phyloP scores from a whole-genome alignment of 75 land plant species.

The Larix kaempferi region DNA sequence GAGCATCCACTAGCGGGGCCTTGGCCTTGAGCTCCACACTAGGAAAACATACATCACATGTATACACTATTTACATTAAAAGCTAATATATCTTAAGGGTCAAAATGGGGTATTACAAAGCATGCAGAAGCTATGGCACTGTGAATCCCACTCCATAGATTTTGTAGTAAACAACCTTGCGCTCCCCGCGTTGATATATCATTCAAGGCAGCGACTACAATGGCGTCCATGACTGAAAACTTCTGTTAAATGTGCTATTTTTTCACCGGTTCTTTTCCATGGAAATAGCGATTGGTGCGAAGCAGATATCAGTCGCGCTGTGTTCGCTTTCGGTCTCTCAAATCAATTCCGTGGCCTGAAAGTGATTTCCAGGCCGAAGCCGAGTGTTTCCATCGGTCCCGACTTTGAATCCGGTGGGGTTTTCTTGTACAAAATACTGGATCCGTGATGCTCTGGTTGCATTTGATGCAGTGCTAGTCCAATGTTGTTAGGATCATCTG shows the following conservation, averaged over 20 bases:
- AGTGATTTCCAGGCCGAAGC: not conserved
- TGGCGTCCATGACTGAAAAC: constrained; percentile 47
- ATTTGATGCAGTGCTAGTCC: too few relatives aligned
- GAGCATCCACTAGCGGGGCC: too few relatives aligned
- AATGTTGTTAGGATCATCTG: too few relatives aligned
- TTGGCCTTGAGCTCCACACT: too few relatives aligned
- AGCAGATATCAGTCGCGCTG: not conserved
- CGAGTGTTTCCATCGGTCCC: not conserved
- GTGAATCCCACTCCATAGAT: constrained; percentile 54
- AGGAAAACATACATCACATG: too few relatives aligned
- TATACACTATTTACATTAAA: too few relatives aligned
- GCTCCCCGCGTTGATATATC: constrained; percentile 56
- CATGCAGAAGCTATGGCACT: constrained; percentile 26
- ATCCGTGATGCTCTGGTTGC: too few relatives aligned
- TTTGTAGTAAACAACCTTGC: constrained; percentile 45
- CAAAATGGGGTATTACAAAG: too few relatives aligned
- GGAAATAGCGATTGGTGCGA: not conserved
- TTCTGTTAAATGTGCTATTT: not conserved
- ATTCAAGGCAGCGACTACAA: constrained; percentile 61
- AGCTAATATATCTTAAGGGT: too few relatives aligned
- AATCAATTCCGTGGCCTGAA: not conserved
- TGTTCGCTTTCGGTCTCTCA: not conserved
- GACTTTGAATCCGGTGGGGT: too few relatives aligned
- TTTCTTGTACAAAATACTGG: too few relatives aligned
- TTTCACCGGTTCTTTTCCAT: not conserved